phyloP scores from a whole-genome alignment of 2,329 filamentous ascomycete genomes.

The Ophiostoma triangulosporum region DNA sequence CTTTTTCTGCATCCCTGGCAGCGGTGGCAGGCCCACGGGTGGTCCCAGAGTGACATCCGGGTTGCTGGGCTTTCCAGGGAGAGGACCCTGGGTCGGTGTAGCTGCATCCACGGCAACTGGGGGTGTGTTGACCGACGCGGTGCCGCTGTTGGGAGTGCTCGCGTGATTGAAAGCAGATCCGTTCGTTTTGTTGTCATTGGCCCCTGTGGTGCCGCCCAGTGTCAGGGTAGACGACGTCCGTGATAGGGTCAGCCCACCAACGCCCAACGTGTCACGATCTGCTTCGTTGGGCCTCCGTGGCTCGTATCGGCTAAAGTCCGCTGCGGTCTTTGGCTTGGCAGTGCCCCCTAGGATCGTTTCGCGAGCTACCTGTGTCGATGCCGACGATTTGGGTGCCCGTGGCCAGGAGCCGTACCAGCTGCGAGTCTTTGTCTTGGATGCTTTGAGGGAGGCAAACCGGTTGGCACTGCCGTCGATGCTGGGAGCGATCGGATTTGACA shows the following conservation, averaged over 20 bases:
- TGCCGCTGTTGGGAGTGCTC: neutral
- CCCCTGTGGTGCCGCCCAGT: neutral
- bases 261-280: neutral
- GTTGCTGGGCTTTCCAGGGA: neutral
- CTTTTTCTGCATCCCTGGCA: neutral
- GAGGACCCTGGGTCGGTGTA: neutral
- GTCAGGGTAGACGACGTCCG: slow-evolving; percentile 3
- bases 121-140: slow-evolving; percentile 8
- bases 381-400: slow-evolving; percentile 38
- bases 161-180: neutral
- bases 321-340: slow-evolving; percentile 28
- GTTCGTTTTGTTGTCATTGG: neutral
- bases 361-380: slow-evolving; percentile 46
- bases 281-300: slow-evolving; percentile 24
- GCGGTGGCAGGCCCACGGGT: neutral
- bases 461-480: slow-evolving; percentile 5
- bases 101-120: neutral
- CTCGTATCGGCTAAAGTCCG: slow-evolving; percentile 40
- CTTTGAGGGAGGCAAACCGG: slow-evolving; percentile 5
- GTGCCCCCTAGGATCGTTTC: slow-evolving; percentile 49
- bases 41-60: neutral
- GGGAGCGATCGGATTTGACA: slow-evolving; percentile 4
- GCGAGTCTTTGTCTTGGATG: slow-evolving; percentile 14
- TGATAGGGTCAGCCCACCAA: neutral
- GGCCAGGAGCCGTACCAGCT: slow-evolving; percentile 55